Conservation (phyloP, 2,329 filamentous ascomycete genomes). For the Diaporthe humulicola region DNA sequence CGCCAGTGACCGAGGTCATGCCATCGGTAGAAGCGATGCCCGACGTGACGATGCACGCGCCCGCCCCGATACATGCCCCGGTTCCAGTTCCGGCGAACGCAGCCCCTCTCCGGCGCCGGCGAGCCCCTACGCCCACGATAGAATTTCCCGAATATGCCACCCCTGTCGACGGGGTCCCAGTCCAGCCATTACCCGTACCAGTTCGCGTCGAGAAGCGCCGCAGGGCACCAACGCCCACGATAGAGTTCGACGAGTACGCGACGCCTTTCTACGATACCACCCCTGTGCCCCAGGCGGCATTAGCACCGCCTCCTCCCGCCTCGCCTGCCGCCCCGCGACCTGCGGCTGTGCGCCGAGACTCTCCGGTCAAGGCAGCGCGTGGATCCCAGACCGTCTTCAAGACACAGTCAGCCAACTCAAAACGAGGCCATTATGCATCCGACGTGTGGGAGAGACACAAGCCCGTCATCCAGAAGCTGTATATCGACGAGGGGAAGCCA, state of each 20-base stretch:
- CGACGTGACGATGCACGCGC: conserved; percentile 9
- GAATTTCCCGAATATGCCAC: conserved; percentile 18
- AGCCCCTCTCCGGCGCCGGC: background rate
- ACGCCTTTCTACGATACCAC: conserved; percentile 1
- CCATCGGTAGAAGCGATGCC: conserved; percentile 1
- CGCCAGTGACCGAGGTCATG: background rate
- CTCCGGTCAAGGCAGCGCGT: background rate
- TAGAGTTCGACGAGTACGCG: conserved; percentile 11
- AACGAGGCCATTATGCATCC: conserved; percentile 34
- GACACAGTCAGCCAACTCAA: conserved; percentile 32
- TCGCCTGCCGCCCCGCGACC: background rate
- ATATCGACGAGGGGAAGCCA: conserved; percentile 35
- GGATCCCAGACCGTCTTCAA: conserved; percentile 27
- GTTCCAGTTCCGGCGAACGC: background rate
- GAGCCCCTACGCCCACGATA: conserved; percentile 22
- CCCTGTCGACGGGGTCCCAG: background rate
- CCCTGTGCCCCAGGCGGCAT: background rate
- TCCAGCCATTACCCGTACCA: background rate
- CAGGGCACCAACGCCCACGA: conserved; percentile 18
- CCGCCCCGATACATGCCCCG: background rate
- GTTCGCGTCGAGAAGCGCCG: conserved; percentile 24
- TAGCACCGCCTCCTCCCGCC: background rate
- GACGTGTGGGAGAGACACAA: conserved; percentile 36
- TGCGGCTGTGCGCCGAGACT: background rate
- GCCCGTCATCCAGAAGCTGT: conserved; percentile 26